Conservation (phyloP, 495 filamentous ascomycete species). For the Aspergillus nidulans region DNA sequence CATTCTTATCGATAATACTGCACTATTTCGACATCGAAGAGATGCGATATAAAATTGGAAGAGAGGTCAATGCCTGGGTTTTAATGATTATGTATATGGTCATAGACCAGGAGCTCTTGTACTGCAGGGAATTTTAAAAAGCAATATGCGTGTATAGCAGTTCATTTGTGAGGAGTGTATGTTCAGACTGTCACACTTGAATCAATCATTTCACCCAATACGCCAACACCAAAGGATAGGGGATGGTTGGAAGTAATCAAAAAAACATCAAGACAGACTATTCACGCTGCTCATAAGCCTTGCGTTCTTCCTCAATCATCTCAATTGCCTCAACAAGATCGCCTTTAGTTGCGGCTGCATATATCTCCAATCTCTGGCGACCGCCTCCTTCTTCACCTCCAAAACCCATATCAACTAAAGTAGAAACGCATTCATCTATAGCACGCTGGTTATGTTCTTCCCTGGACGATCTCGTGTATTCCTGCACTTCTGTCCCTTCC, state of each 20-base stretch:
- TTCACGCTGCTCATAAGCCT: slow-evolving; percentile 37
- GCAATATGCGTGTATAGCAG: too few species aligned
- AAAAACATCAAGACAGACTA: not conserved
- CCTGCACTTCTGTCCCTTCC: not conserved
- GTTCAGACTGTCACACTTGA: not conserved
- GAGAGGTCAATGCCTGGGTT: too few species aligned
- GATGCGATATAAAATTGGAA: not conserved
- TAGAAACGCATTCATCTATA: slow-evolving; percentile 44
- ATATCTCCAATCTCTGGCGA: slow-evolving; percentile 43
- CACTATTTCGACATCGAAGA: not conserved
- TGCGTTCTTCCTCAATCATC: slow-evolving; percentile 54
- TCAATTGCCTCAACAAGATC: slow-evolving; percentile 48
- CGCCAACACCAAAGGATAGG: not conserved
- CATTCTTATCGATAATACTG: too few species aligned
- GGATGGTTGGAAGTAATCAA: not conserved
- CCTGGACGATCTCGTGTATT: not conserved
- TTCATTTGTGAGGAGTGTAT: not conserved
- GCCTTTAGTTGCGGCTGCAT: slow-evolving; percentile 48
- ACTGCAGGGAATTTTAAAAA: too few species aligned
- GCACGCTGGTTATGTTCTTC: slow-evolving; percentile 21
- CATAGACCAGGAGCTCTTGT: too few species aligned
- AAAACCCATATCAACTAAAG: slow-evolving; percentile 47
- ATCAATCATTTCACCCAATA: not conserved
- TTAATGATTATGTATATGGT: too few species aligned
- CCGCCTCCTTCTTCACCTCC: slow-evolving; percentile 40